phyloP scores from a whole-genome alignment of 208 protist genomes.

The Trypanosoma platydactyli region DNA sequence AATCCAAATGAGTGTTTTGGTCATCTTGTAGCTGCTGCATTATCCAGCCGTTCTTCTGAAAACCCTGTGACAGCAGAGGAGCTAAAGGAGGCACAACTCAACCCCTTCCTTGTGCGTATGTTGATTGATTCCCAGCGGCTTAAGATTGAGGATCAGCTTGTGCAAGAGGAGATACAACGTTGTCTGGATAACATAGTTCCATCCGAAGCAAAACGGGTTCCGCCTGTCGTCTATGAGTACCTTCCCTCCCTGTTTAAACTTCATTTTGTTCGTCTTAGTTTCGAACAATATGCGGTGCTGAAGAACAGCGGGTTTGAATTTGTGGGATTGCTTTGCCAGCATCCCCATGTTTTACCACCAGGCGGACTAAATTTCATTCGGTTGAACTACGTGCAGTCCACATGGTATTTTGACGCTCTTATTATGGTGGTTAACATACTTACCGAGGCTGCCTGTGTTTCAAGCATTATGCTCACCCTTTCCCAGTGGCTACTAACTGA shows the following conservation, averaged over 20 bases:
- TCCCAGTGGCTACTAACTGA: conserved; percentile 37
- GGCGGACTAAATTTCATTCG: conserved; percentile 38
- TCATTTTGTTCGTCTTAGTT: conserved; percentile 58
- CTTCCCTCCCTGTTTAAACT: conserved; percentile 60
- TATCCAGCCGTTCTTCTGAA: conserved; percentile 53
- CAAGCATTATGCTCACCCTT: conserved; percentile 42
- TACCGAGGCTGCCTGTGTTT: conserved; percentile 33
- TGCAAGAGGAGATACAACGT: conserved; percentile 56
- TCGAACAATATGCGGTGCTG: conserved; percentile 52
- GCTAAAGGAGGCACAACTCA: conserved; percentile 51
- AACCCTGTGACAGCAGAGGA: conserved; percentile 66
- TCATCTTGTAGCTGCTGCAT: conserved; percentile 76
- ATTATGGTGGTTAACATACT: conserved; percentile 45
- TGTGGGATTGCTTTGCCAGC: conserved; percentile 60
- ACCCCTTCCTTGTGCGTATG: conserved; percentile 73
- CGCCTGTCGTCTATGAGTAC: conserved; percentile 65
- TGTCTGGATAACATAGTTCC: conserved; percentile 58
- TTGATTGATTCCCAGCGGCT: conserved; percentile 53
- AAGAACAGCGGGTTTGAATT: conserved; percentile 83
- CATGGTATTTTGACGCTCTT: conserved; percentile 42
- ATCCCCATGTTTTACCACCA: conserved; percentile 64
- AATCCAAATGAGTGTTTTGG: conserved; percentile 70
- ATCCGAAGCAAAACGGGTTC: conserved; percentile 32
- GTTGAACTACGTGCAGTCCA: conserved; percentile 40
- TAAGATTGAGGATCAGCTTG: conserved; percentile 48